These are phyloP conservation scores for Pichia cactophila DNA, from an alignment of 1,139 yeast genomes.

Conservation along the genomic window DNA sequence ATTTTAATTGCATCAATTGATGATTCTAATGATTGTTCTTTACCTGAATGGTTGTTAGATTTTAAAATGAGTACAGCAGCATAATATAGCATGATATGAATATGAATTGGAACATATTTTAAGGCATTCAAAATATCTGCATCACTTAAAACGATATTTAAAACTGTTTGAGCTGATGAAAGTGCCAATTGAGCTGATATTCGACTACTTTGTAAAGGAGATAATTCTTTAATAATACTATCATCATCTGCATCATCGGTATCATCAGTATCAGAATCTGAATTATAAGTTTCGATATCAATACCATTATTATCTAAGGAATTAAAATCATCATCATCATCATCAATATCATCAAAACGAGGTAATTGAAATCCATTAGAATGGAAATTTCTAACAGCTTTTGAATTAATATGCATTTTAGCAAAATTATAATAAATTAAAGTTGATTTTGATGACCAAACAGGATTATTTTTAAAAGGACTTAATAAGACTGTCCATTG, in stretches of 20 bases:
- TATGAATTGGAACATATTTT: constrained; percentile 62
- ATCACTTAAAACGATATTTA: constrained; percentile 53
- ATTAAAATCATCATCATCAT: constrained; percentile 23
- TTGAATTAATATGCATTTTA: constrained; percentile 62
- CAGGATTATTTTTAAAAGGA: constrained; percentile 49
- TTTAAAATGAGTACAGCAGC: constrained; percentile 53
- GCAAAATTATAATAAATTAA: constrained; percentile 68
- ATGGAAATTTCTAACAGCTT: constrained; percentile 43
- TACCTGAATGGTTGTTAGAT: constrained; percentile 31
- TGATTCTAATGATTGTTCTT: constrained; percentile 13
- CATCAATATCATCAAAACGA: constrained; percentile 29
- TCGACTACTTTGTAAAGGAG: constrained; percentile 32
- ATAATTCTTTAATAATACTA: constrained; percentile 30
- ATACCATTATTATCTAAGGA: constrained; percentile 17
- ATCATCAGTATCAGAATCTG: constrained; percentile 12
- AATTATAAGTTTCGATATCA: constrained; percentile 9
- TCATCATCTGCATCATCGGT: constrained; percentile 24
- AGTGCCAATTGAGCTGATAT: constrained; percentile 42
- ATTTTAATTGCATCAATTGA: constrained; percentile 22
- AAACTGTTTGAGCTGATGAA: constrained; percentile 57
- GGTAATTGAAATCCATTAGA: constrained; percentile 34
- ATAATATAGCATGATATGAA: constrained; percentile 63
- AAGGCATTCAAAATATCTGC: constrained; percentile 50
- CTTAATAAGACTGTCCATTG: constrained; percentile 68
- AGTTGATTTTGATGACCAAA: constrained; percentile 68